Evolutionary conservation across 1,139 yeast genomes (phyloP), one percentile per base, ranked within the genome.

Genomic region (Yamadazyma mexicana): DNA sequence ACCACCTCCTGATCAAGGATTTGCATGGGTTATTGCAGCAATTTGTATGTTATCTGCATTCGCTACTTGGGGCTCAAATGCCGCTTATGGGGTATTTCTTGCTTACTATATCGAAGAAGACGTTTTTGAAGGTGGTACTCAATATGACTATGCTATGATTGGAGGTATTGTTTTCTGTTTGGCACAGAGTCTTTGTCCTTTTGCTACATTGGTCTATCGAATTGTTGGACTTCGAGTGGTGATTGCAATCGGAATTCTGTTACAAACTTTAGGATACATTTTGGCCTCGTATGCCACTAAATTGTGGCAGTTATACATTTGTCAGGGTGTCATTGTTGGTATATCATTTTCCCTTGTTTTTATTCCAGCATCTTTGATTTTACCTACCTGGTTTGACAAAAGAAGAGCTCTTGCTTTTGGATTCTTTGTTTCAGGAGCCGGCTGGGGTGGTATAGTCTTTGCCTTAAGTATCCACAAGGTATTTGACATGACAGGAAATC

Each of bases 1-100:
- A 33, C 62, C 67, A 29, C 84, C 83, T 2, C 81, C 83, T 2
- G 92, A 84, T 59, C 78, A 79, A 18, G 87, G 87, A 1, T 75
- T 75, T 46, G 88, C 87, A 1, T 85, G 92, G 89, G 75, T 81
- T 6, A 73, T 81, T 39, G 79, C 82, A 0, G 40, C 74, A 2
- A 75, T 84, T 48, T 77, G 77, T 1, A 66, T 77, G 56, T 52
- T 74, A 34, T 56, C 67, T 18, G 56, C 62, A 22, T 67, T 81
- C 34, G 73, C 79, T 23, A 77, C 89, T 1, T 86, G 95, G 95
- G 95, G 95, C 17, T 69, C 81, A 34, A 83, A 81, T 52, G 77
- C 87, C 4, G 75, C 79, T 0, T 86, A 73, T 52, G 91, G 92
- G 35, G 83, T 86, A 3, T 83, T 78, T 50, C 61, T 86, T 26